Evolutionary conservation across 306 rosid genomes (phyloP).

Genomic region (Cucurbita argyrosperma): DNA sequence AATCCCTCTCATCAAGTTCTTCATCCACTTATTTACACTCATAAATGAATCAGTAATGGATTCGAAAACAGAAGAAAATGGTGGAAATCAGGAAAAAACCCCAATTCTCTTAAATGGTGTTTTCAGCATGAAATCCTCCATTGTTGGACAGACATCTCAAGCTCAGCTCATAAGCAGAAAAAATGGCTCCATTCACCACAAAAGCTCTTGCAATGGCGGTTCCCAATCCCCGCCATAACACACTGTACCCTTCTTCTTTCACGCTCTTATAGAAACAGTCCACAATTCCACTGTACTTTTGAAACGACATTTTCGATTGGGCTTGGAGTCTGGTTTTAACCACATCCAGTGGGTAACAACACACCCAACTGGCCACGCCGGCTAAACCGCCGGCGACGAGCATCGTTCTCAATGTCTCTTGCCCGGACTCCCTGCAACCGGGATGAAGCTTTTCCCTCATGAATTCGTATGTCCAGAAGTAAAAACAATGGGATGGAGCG

Average conservation of each 20-base stretch:
- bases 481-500: conserved; percentile 50
- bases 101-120: conserved; percentile 10
- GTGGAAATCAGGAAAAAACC: background rate
- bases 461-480: conserved; percentile 70
- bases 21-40: background rate
- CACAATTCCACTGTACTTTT: conserved; percentile 39
- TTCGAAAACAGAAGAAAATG: background rate
- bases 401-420: conserved; percentile 55
- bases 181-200: conserved; percentile 70
- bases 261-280: conserved; percentile 63
- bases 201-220: conserved; percentile 71
- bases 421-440: conserved; percentile 46
- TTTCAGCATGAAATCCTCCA: conserved; percentile 24
- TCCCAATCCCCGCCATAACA: conserved; percentile 68
- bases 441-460: conserved; percentile 70
- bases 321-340: conserved; percentile 63
- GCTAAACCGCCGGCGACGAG: conserved; percentile 65
- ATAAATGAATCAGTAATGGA: background rate
- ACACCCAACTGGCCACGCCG: conserved; percentile 72
- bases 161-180: conserved; percentile 64
- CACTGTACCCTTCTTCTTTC: conserved; percentile 36
- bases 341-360: conserved; percentile 73
- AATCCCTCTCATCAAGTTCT: background rate
- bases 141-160: conserved; percentile 42
- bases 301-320: conserved; percentile 27